Evolutionary conservation across 768 basidiomycete genomes (phyloP), one percentile per base, ranked within the genome.

Genomic region (Lactarius pseudohatsudake): DNA sequence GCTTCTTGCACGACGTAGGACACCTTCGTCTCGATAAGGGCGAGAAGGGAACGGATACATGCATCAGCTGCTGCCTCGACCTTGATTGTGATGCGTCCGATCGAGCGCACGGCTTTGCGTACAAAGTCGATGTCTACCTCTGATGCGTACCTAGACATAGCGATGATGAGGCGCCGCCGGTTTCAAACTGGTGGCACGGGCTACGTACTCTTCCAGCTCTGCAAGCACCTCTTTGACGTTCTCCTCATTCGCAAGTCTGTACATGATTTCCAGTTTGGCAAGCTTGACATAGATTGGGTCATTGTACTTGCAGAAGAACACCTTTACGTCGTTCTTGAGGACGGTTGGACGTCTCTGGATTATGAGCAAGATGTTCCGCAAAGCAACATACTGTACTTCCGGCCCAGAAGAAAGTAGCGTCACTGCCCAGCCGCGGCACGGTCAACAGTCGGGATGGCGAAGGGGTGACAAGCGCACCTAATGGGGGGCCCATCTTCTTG

Each of bases 221-320:
- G 95, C 89, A 16, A 99, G 80, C 1, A 99, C 95, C 74, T 98
- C 94, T 68, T 83, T 84, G 22, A 92, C 91, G 75, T 98, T 99
- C 74, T 95, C 94, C 65, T 94, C 89, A n/a, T 93, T 86, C 10
- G 96, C 94, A 22, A 99, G 82, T 11, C 97, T 88, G 77, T 98
- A 98, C 92, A 99, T 98, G 74, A 98, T 98, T 77, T 98, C 97
- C 61, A 99, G 81, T 73, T 99, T 98, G 59, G 96, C 96, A 36
- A 99, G 83, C 76, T 99, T 98, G 76, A 98, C 94, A 75, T 98
- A 99, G 71, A 98, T 97, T 2, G 97, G 97, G 73, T 98, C 97
- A 75, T 98, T 98, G 77, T 98, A 99, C 78, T 99, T 98, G 90
- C 95, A 98, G 79, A 99, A 99, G 79, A 99, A 98, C 16, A 98